A percentile compares a stretch with the other conserved stretches of the same genome.
These are phyloP conservation scores for Mycothermus thermophilus DNA, from an alignment of 495 filamentous ascomycete species.

Conservation along the genomic window DNA sequence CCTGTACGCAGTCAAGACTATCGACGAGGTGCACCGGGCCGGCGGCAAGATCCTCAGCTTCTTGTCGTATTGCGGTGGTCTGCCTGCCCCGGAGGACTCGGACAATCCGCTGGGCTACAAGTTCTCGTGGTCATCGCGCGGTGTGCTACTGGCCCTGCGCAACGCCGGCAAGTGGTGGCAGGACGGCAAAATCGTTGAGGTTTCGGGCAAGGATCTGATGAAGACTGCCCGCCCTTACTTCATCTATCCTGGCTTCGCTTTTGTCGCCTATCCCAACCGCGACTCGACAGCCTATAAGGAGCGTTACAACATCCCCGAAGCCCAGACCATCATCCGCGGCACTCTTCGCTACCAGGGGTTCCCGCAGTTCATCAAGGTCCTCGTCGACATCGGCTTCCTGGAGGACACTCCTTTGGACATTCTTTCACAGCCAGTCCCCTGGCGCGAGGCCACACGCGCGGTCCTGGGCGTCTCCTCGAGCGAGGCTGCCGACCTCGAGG, in stretches of 20 bases:
- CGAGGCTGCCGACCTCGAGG: constrained; percentile 50
- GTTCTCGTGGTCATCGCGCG: constrained; percentile 73
- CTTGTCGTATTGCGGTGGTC: constrained; percentile 79
- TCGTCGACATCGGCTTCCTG: constrained; percentile 84
- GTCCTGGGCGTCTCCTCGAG: constrained; percentile 52
- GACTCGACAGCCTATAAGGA: constrained; percentile 78
- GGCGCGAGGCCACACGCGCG: constrained; percentile 71
- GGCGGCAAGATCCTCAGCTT: constrained; percentile 81
- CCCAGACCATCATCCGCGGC: constrained; percentile 52
- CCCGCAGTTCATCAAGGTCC: constrained; percentile 69
- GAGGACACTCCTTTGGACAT: constrained; percentile 46
- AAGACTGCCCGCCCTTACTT: constrained; percentile 75
- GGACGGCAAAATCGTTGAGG: constrained; percentile 57
- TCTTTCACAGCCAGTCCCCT: constrained; percentile 49
- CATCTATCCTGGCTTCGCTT: constrained; percentile 77
- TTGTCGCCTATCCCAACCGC: constrained; percentile 88
- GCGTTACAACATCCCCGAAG: constrained; percentile 83
- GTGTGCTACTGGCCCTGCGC: constrained; percentile 71
- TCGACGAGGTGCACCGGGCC: constrained; percentile 64
- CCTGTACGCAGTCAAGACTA: constrained; percentile 80
- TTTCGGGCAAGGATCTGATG: constrained; percentile 57
- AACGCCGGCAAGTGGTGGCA: constrained; percentile 78
- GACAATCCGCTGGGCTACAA: constrained; percentile 94
- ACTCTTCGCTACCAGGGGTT: constrained; percentile 79
- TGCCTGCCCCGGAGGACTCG: constrained; percentile 52